phyloP scores from a whole-genome alignment of 441 rosid genomes.

The Croton laevigatus region DNA sequence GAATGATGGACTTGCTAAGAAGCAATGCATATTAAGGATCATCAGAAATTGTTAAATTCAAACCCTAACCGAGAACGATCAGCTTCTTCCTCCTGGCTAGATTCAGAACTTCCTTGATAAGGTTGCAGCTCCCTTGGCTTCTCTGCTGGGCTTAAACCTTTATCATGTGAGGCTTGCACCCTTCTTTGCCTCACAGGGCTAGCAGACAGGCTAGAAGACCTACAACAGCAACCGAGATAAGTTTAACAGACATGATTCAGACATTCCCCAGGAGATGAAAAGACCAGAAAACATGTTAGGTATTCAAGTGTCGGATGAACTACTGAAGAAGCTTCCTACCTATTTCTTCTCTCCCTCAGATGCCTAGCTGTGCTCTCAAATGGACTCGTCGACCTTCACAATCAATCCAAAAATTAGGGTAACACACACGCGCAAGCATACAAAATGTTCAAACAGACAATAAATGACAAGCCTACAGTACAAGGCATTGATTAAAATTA shows the following conservation, averaged over 20 bases:
- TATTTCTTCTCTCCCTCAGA: constrained; percentile 22
- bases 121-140: constrained; percentile 35
- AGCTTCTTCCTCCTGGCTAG: constrained; percentile 30
- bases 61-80: constrained; percentile 35
- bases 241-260: not conserved
- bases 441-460: constrained; percentile 10
- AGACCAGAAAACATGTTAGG: not conserved
- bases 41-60: constrained; percentile 8
- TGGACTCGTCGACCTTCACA: constrained; percentile 31
- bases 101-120: constrained; percentile 29
- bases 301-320: not conserved
- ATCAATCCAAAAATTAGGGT: constrained; percentile 8
- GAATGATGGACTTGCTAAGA: constrained; percentile 7
- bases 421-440: not conserved
- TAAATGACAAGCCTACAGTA: not conserved
- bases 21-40: not conserved
- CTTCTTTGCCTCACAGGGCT: constrained; percentile 33
- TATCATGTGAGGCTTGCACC: constrained; percentile 22
- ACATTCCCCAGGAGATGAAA: not conserved
- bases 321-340: constrained; percentile 10
- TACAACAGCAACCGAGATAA: constrained; percentile 11
- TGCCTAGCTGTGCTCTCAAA: constrained; percentile 32
- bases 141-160: constrained; percentile 30
- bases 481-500: not conserved
- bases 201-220: constrained; percentile 32